Conservation (phyloP, 1,139 yeast species). For the Starmera stellimalicola region DNA sequence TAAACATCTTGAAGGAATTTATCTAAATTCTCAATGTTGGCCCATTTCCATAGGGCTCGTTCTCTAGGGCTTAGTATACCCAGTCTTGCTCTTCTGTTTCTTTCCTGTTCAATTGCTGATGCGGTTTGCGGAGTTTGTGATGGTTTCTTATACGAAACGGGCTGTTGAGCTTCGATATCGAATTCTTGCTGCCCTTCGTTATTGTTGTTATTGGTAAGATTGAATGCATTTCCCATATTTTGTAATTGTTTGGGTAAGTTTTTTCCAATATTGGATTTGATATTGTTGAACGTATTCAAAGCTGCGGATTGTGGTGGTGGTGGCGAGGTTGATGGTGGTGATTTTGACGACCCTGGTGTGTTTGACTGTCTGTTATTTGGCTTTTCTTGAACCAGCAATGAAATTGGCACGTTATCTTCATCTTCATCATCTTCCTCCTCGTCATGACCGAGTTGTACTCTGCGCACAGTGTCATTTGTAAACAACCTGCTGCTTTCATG, state of each 20-base stretch:
- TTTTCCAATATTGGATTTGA: neutral
- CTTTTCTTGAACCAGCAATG: conserved; percentile 17
- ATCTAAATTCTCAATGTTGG: conserved; percentile 87
- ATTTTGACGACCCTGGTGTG: neutral
- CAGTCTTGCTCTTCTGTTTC: conserved; percentile 17
- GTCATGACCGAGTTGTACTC: neutral
- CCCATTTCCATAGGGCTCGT: conserved; percentile 91
- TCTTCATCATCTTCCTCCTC: conserved; percentile 2
- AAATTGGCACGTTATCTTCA: conserved; percentile 19
- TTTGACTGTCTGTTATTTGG: neutral
- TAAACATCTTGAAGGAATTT: conserved; percentile 77
- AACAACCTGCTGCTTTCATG: conserved; percentile 3
- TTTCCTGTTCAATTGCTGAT: conserved; percentile 12
- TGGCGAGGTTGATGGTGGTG: neutral
- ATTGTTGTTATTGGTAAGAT: neutral
- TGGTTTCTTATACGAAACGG: neutral
- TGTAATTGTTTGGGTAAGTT: neutral
- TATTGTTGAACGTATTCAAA: neutral
- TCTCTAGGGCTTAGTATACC: conserved; percentile 49
- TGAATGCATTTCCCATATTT: neutral
- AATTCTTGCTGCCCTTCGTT: neutral
- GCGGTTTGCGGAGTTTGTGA: neutral
- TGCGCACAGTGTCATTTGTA: too few species aligned
- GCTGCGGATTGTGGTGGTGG: conserved; percentile 1
- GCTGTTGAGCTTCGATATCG: conserved; percentile 1